A percentile compares a stretch with the other conserved stretches of the same genome.
These are phyloP conservation scores for Lolium multiflorum DNA, from an alignment of 176 grass and related monocot species.

Conservation along the genomic window DNA sequence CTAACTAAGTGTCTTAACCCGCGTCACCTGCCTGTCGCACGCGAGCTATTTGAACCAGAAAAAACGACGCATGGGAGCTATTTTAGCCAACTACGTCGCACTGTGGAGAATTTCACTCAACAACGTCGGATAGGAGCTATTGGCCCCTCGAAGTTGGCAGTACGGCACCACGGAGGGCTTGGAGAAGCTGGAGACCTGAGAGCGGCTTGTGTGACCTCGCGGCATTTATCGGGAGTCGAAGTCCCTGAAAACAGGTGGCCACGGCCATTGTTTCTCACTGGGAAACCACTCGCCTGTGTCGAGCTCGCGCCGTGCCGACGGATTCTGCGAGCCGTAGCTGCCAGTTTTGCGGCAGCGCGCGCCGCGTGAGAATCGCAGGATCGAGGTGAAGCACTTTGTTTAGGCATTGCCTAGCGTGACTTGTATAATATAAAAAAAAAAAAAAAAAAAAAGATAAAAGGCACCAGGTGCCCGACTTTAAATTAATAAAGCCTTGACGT, in stretches of 20 bases:
- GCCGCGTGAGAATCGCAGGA: not conserved
- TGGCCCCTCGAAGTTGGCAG: not conserved
- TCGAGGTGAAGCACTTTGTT: not conserved
- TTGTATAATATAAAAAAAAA: too few relatives aligned
- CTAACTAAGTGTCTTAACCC: too few relatives aligned
- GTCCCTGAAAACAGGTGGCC: constrained; percentile 51
- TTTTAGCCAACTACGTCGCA: too few relatives aligned
- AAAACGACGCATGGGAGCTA: too few relatives aligned
- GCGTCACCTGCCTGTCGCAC: too few relatives aligned
- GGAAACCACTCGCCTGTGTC: constrained; percentile 22
- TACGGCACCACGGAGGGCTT: not conserved
- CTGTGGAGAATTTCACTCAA: too few relatives aligned
- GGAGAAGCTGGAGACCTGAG: not conserved
- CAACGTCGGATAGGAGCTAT: too few relatives aligned
- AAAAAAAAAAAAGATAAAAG: too few relatives aligned
- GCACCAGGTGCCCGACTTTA: too few relatives aligned
- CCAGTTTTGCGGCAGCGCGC: constrained; percentile 22
- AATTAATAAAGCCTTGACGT: too few relatives aligned
- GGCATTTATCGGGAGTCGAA: constrained; percentile 40
- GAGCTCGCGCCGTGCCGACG: not conserved
- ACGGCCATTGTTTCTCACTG: constrained; percentile 44
- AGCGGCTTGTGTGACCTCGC: not conserved
- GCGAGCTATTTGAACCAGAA: too few relatives aligned
- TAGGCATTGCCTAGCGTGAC: not conserved
- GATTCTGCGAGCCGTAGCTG: constrained; percentile 48